phyloP scores from a whole-genome alignment of 2,329 filamentous ascomycete genomes.

The Volutella citrinella region DNA sequence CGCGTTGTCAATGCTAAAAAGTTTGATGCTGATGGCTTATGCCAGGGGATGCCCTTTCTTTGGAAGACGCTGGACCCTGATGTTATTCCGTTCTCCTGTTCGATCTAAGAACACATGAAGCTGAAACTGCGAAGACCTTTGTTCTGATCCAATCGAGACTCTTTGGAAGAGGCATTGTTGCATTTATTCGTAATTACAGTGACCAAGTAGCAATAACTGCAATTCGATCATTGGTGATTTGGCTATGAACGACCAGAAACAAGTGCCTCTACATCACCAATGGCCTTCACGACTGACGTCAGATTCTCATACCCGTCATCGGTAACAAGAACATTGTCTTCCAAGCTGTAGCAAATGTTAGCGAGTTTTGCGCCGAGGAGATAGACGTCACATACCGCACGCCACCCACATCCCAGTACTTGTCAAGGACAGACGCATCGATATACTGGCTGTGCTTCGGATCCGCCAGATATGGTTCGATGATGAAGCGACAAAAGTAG shows the following conservation, averaged over 20 bases:
- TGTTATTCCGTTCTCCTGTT: too few relatives aligned
- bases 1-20: not conserved
- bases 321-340: conserved; percentile 73
- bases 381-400: conserved; percentile 50
- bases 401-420: conserved; percentile 80
- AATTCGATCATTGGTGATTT: too few relatives aligned
- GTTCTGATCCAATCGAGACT: too few relatives aligned
- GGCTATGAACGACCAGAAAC: too few relatives aligned
- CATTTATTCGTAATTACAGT: too few relatives aligned
- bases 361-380: conserved; percentile 18
- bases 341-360: conserved; percentile 41
- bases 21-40: not conserved
- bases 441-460: conserved; percentile 74
- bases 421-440: conserved; percentile 66
- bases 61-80: not conserved
- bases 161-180: too few relatives aligned
- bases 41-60: not conserved
- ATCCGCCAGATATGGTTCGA: conserved; percentile 73
- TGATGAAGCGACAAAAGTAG: conserved; percentile 90
- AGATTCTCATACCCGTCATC: conserved; percentile 67
- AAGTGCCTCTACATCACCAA: conserved; percentile 55
- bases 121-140: too few relatives aligned
- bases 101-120: too few relatives aligned
- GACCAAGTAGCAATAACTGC: too few relatives aligned
- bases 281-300: conserved; percentile 68